A percentile compares a stretch with the other conserved stretches of the same genome.
These are phyloP conservation scores for Pichia thaimueangensis DNA, from an alignment of 805 yeast species.

Conservation along the genomic window DNA sequence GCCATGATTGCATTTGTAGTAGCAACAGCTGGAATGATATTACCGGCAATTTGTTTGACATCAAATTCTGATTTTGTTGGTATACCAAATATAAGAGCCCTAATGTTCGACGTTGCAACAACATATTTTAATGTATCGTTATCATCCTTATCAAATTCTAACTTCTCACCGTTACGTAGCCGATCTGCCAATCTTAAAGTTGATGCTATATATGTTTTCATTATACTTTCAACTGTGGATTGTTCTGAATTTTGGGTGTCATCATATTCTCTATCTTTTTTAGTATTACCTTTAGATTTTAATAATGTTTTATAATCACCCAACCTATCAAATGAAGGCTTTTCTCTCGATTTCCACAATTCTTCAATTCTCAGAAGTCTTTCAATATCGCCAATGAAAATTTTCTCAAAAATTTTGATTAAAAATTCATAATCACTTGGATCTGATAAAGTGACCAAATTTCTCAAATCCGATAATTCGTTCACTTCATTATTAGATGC, in stretches of 20 bases:
- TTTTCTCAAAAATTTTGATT: constrained; percentile 45
- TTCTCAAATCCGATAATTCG: constrained; percentile 49
- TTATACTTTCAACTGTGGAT: constrained; percentile 56
- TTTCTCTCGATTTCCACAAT: constrained; percentile 66
- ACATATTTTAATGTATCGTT: constrained; percentile 86
- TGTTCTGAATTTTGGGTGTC: constrained; percentile 19
- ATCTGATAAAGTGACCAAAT: constrained; percentile 25
- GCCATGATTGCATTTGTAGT: constrained; percentile 95
- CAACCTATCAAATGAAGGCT: constrained; percentile 40
- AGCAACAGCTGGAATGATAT: constrained; percentile 97
- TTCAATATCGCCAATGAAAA: constrained; percentile 71
- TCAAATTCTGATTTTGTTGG: constrained; percentile 74
- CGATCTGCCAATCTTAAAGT: constrained; percentile 47
- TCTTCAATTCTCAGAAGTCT: constrained; percentile 64
- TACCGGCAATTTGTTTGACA: constrained; percentile 92
- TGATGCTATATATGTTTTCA: constrained; percentile 50
- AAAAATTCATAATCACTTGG: constrained; percentile 27
- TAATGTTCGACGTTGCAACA: constrained; percentile 72
- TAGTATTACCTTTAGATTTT: not conserved
- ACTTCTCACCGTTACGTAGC: constrained; percentile 29
- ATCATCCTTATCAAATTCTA: constrained; percentile 91
- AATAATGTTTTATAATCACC: not conserved
- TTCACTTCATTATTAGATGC: constrained; percentile 60
- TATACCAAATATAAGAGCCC: constrained; percentile 66
- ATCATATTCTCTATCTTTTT: not conserved